A percentile compares a stretch with the other conserved stretches of the same genome.
phyloP scores from a whole-genome alignment of 345 rosid genomes.

The Pseudoturritis turrita region DNA sequence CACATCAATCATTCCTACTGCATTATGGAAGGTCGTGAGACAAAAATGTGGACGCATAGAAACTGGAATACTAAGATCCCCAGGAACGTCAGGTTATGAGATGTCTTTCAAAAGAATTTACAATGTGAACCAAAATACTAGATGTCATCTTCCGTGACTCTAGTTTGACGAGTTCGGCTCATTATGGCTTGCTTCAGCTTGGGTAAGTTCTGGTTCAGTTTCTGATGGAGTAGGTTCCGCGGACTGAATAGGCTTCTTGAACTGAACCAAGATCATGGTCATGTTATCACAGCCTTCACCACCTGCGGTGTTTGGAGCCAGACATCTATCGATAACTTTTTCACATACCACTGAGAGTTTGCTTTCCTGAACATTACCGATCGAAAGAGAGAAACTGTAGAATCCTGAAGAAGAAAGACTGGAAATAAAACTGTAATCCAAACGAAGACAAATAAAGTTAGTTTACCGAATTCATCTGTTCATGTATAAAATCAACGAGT shows the following conservation, averaged over 20 bases:
- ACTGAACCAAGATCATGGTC: constrained; percentile 95
- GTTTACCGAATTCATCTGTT: constrained; percentile 61
- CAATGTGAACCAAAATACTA: constrained; percentile 8
- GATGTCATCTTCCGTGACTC: constrained; percentile 9
- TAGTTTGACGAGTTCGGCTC: constrained; percentile 22
- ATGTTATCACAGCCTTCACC: constrained; percentile 99
- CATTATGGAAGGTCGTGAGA: constrained; percentile 2
- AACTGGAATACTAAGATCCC: not conserved
- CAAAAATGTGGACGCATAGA: constrained; percentile 3
- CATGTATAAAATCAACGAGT: constrained; percentile 86
- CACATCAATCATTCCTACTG: constrained; percentile 11
- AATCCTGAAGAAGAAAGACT: not conserved
- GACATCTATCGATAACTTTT: constrained; percentile 75
- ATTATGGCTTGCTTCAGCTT: constrained; percentile 8
- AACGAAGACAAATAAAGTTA: not conserved
- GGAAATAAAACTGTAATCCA: not conserved
- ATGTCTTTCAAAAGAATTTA: constrained; percentile 22
- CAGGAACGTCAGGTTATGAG: not conserved
- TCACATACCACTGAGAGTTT: constrained; percentile 86
- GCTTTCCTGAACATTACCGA: constrained; percentile 57
- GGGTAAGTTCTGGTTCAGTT: constrained; percentile 30
- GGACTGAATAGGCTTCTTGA: constrained; percentile 56
- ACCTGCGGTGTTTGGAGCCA: constrained; percentile 73
- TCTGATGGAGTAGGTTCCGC: constrained; percentile 29
- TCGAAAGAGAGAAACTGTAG: not conserved